Conservation (phyloP, 768 basidiomycete species). For the Sarcodon sp. region DNA sequence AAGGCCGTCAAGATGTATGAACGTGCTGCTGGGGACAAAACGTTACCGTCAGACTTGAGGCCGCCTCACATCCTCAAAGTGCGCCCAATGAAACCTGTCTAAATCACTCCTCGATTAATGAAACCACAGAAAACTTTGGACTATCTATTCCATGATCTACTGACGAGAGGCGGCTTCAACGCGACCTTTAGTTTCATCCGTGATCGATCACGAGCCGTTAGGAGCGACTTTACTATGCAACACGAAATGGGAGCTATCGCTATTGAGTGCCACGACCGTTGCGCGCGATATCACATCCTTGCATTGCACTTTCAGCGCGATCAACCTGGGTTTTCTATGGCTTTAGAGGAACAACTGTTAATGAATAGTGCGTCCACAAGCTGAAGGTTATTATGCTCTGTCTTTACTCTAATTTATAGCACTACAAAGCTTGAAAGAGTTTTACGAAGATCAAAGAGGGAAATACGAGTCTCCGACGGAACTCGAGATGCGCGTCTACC, state of each 20-base stretch:
- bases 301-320: constrained; percentile 59
- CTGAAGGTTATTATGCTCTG: neutral
- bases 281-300: constrained; percentile 88
- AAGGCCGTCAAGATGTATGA: constrained; percentile 94
- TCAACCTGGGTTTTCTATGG: constrained; percentile 39
- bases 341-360: constrained; percentile 78
- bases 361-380: constrained; percentile 63
- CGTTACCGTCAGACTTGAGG: constrained; percentile 82
- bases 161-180: constrained; percentile 56
- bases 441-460: constrained; percentile 72
- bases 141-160: constrained; percentile 81
- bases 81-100: constrained; percentile 2
- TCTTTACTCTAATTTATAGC: constrained; percentile 34
- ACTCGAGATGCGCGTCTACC: constrained; percentile 93
- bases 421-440: constrained; percentile 84
- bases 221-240: constrained; percentile 94
- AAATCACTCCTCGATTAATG: too few relatives aligned
- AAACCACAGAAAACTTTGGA: constrained; percentile 62
- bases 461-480: constrained; percentile 68
- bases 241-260: constrained; percentile 64
- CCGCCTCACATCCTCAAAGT: constrained; percentile 79
- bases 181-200: constrained; percentile 76
- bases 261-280: constrained; percentile 87
- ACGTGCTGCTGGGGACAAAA: constrained; percentile 88
- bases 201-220: constrained; percentile 80